phyloP scores from a whole-genome alignment of 768 basidiomycete genomes.

The Boletus rufocinnamomeus region DNA sequence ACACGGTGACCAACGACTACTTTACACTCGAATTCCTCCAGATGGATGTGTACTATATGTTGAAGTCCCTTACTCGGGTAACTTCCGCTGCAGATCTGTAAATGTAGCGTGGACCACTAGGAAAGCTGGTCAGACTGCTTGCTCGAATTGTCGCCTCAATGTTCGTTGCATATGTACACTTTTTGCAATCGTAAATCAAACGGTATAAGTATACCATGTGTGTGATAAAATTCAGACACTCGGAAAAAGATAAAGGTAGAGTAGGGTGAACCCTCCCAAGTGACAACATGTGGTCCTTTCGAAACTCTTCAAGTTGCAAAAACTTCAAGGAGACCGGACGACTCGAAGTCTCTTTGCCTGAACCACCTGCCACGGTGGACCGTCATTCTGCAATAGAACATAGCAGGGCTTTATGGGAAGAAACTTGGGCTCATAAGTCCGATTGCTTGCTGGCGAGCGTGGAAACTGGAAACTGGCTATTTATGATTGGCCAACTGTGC shows the following conservation, averaged over 20 bases:
- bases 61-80: background rate
- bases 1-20: fast-evolving
- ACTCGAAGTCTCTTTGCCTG: too few relatives aligned
- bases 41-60: background rate
- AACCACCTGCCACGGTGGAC: too few relatives aligned
- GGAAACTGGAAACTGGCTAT: too few relatives aligned
- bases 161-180: background rate
- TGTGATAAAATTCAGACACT: background rate
- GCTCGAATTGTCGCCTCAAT: background rate
- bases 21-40: background rate
- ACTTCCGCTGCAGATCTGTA: background rate
- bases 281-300: background rate
- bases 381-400: too few relatives aligned
- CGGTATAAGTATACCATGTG: background rate
- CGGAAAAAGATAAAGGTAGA: background rate
- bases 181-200: background rate
- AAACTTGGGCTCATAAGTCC: too few relatives aligned
- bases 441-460: too few relatives aligned
- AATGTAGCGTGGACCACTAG: background rate
- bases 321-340: too few relatives aligned
- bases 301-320: too few relatives aligned
- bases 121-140: background rate
- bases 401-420: too few relatives aligned
- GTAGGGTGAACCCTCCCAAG: too few relatives aligned
- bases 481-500: too few relatives aligned